phyloP scores from a whole-genome alignment of 2,329 filamentous ascomycete species.

The Knoxdaviesia capensis region DNA sequence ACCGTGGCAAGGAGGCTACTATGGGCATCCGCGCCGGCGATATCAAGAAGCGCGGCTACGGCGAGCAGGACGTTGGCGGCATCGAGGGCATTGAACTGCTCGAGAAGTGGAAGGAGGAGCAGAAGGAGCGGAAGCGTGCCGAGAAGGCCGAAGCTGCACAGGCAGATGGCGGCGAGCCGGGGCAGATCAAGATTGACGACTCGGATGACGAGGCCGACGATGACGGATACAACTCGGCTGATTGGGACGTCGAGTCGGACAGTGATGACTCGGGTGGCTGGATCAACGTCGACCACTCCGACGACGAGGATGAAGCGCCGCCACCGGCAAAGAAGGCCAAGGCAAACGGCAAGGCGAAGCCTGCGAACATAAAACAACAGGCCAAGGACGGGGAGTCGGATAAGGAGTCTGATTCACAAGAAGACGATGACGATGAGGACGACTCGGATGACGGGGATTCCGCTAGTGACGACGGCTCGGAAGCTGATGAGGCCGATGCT shows the following conservation, averaged over 20 bases:
- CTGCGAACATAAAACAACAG: no score
- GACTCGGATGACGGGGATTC: constrained; percentile 17
- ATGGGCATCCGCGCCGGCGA: constrained; percentile 62
- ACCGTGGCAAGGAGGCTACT: constrained; percentile 77
- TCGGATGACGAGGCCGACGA: constrained; percentile 40
- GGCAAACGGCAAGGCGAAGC: constrained; percentile 5
- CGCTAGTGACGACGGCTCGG: constrained; percentile 15
- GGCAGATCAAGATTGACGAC: constrained; percentile 9
- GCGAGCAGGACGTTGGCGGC: constrained; percentile 57
- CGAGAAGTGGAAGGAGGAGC: constrained; percentile 84
- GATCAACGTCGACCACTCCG: constrained; percentile 78
- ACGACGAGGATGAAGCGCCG: constrained; percentile 59
- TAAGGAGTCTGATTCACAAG: neutral
- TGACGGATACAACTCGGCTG: constrained; percentile 30
- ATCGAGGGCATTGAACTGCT: constrained; percentile 88
- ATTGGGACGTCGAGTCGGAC: constrained; percentile 42
- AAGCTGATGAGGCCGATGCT: no score
- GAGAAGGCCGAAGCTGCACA: constrained; percentile 49
- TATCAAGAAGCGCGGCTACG: constrained; percentile 59
- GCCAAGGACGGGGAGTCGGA: constrained; percentile 7
- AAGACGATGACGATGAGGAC: constrained; percentile 11
- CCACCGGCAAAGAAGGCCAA: constrained; percentile 24
- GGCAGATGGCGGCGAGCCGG: constrained; percentile 37
- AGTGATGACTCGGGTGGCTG: constrained; percentile 65
- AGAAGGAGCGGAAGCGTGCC: constrained; percentile 51